phyloP scores from a whole-genome alignment of 257 asterid genomes.

The Cordia subcordata region DNA sequence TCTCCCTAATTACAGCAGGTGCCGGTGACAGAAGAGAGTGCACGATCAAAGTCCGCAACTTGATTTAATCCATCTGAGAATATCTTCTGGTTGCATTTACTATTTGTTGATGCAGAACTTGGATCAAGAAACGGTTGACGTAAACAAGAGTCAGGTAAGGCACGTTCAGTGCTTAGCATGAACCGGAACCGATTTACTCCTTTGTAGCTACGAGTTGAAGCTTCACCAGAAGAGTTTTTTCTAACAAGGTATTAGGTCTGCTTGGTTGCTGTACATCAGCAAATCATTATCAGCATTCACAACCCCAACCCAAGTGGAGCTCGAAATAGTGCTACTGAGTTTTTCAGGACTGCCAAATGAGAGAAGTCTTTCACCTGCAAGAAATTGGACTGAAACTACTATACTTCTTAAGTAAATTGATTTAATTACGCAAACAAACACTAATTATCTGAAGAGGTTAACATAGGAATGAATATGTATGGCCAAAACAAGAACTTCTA shows the following conservation, averaged over 20 bases:
- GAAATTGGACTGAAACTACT: neutral
- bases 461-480: too few relatives aligned
- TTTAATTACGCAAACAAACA: too few relatives aligned
- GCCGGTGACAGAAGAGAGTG: constrained; percentile 99
- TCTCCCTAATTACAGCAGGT: constrained; percentile 44
- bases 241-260: constrained; percentile 29
- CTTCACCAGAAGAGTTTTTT: constrained; percentile 28
- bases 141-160: constrained; percentile 27
- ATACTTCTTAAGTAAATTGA: too few relatives aligned
- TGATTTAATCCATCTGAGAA: constrained; percentile 38
- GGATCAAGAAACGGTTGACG: constrained; percentile 34
- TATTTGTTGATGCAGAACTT: constrained; percentile 20
- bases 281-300: constrained; percentile 35
- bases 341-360: constrained; percentile 50
- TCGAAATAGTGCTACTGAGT: constrained; percentile 31
- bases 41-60: constrained; percentile 53
- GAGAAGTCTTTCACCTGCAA: constrained; percentile 39
- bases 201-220: constrained; percentile 30
- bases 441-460: too few relatives aligned
- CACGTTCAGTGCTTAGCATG: constrained; percentile 28
- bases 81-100: constrained; percentile 26
- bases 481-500: neutral
- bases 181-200: constrained; percentile 40
- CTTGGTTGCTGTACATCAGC: constrained; percentile 29
- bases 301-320: constrained; percentile 43